Conservation (phyloP, 2,329 filamentous ascomycete genomes). For the Aspergillus tanneri region DNA sequence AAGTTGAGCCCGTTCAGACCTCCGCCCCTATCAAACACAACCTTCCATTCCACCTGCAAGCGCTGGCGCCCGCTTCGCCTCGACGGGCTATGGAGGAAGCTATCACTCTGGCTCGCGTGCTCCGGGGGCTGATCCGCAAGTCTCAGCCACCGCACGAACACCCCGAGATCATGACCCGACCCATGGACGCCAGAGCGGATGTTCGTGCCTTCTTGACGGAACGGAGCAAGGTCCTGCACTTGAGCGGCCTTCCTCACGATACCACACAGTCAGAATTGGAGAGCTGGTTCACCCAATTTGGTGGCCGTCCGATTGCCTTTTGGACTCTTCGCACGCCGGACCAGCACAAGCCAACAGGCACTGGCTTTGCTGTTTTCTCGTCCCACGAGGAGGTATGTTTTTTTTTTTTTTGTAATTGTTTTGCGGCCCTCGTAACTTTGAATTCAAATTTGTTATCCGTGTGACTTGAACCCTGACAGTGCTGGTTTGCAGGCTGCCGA, state of each 20-base stretch:
- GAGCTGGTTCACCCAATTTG: slow-evolving; percentile 99
- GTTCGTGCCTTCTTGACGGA: slow-evolving; percentile 94
- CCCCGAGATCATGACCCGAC: slow-evolving; percentile 87
- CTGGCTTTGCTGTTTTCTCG: slow-evolving; percentile 96
- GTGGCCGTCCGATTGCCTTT: slow-evolving; percentile 95
- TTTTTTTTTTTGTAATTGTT: slow-evolving; percentile 7
- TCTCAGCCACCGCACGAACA: slow-evolving; percentile 92
- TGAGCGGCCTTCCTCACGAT: slow-evolving; percentile 95
- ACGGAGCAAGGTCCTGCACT: slow-evolving; percentile 95
- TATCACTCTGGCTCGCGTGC: slow-evolving; percentile 86
- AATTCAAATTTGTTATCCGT: too few relatives aligned
- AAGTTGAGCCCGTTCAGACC: slow-evolving; percentile 95
- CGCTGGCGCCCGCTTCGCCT: slow-evolving; percentile 89
- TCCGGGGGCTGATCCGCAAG: slow-evolving; percentile 90
- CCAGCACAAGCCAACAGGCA: slow-evolving; percentile 98
- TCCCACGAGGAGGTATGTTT: slow-evolving; percentile 90
- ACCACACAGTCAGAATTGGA: slow-evolving; percentile 98
- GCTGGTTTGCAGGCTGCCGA: slow-evolving; percentile 76
- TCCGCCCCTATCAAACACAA: slow-evolving; percentile 99
- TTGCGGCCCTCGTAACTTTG: slow-evolving; percentile 12
- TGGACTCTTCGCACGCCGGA: slow-evolving; percentile 98
- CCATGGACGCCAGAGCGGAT: slow-evolving; percentile 95
- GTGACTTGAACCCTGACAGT: too few relatives aligned
- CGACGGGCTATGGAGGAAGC: slow-evolving; percentile 97
- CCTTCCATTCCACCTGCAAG: slow-evolving; percentile 94